Evolutionary conservation across 192 early-diverging fungal genomes (phyloP).

Genomic region (Mortierella claussenii): DNA sequence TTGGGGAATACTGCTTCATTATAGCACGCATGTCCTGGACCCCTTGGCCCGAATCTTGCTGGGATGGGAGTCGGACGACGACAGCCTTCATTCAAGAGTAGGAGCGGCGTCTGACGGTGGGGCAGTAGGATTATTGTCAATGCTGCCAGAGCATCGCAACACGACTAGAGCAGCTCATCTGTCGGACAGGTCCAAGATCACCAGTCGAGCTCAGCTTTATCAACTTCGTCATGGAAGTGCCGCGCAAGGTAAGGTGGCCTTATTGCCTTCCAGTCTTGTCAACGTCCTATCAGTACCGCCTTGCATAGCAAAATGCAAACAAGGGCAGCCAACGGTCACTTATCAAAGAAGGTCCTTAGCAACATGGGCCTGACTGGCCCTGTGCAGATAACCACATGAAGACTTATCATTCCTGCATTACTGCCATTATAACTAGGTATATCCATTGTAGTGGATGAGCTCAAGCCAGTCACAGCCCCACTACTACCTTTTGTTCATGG

Average conservation of each 20-base stretch:
- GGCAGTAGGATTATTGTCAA: neutral
- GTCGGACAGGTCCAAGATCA: constrained; percentile 38
- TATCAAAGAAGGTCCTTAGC: too few relatives aligned
- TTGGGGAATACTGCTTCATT: constrained; percentile 4
- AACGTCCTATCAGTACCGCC: too few relatives aligned
- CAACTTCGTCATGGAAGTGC: constrained; percentile 23
- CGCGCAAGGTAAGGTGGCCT: constrained; percentile 21
- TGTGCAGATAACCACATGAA: too few relatives aligned
- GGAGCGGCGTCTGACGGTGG: neutral
- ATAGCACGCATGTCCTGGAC: constrained; percentile 6
- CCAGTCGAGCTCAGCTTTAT: constrained; percentile 38
- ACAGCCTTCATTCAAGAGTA: neutral
- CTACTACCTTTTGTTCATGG: constrained; percentile 64
- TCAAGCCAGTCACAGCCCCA: constrained; percentile 2
- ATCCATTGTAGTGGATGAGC: constrained; percentile 12
- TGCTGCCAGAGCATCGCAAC: constrained; percentile 23
- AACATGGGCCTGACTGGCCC: too few relatives aligned
- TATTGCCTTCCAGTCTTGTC: too few relatives aligned
- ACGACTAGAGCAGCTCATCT: constrained; percentile 8
- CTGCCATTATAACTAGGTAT: constrained; percentile 6
- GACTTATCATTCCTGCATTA: too few relatives aligned
- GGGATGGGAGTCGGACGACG: constrained; percentile 35
- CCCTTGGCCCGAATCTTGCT: constrained; percentile 30
- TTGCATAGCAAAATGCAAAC: too few relatives aligned
- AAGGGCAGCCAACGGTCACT: too few relatives aligned